Percentiles rank a stretch among this genome's conserved stretches.
phyloP scores from a whole-genome alignment of 495 filamentous ascomycete genomes.

The Talaromyces ruber region DNA sequence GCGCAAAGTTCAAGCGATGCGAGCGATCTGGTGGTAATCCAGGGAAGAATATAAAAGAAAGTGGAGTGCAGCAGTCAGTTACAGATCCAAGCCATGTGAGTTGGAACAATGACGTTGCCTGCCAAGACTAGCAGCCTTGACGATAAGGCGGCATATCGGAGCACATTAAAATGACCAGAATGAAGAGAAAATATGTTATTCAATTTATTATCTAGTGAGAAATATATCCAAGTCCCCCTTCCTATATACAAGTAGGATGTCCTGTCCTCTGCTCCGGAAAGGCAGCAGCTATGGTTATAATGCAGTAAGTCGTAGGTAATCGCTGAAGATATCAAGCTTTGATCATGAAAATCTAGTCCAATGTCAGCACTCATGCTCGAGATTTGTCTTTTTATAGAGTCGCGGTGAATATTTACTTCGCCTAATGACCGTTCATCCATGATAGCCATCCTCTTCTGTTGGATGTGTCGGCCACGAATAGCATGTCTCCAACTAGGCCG shows the following conservation, averaged over 20 bases:
- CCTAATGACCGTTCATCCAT: slow-evolving; percentile 65
- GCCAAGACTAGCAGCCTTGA: neutral
- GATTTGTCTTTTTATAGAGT: neutral
- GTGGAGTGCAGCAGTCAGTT: neutral
- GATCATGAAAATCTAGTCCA: slow-evolving; percentile 62
- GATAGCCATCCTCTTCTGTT: slow-evolving; percentile 67
- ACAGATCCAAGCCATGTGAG: neutral
- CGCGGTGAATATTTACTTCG: slow-evolving; percentile 45
- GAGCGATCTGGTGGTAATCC: neutral
- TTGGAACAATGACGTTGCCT: neutral
- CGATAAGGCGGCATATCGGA: neutral
- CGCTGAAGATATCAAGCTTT: slow-evolving; percentile 36
- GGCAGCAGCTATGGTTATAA: neutral
- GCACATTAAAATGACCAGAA: neutral
- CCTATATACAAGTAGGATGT: neutral
- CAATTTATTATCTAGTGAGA: neutral
- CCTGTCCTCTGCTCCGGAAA: neutral
- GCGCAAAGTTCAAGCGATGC: neutral
- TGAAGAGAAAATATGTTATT: neutral
- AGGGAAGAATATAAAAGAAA: neutral
- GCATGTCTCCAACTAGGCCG: slow-evolving; percentile 48
- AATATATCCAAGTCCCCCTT: neutral
- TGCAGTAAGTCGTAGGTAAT: neutral
- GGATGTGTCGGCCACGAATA: slow-evolving; percentile 63
- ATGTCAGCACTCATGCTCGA: slow-evolving; percentile 22